A percentile compares a stretch with the other conserved stretches of the same genome.
Evolutionary conservation across 768 basidiomycete species (phyloP).

Genomic region (Rhizopogon vesiculosus): DNA sequence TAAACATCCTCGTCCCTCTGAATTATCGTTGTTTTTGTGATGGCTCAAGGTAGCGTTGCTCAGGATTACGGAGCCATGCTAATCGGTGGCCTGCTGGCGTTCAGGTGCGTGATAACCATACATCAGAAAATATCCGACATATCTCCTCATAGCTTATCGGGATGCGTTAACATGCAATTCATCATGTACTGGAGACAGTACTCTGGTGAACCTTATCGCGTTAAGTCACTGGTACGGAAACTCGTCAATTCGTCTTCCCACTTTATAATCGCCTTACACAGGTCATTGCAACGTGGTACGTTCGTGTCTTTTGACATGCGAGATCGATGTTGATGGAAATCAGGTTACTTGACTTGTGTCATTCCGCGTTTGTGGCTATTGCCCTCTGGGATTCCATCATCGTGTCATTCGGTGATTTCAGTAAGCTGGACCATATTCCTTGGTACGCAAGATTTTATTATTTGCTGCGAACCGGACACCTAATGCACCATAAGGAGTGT

Average conservation of each 20-base stretch:
- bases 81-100: constrained; percentile 17
- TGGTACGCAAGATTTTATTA: constrained; percentile 10
- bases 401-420: constrained; percentile 9
- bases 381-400: constrained; percentile 21
- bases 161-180: constrained; percentile 21
- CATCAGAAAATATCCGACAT: neutral
- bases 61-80: constrained; percentile 14
- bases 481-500: constrained; percentile 15
- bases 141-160: constrained; percentile 14
- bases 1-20: too few relatives aligned
- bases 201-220: constrained; percentile 10
- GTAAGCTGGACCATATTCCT: constrained; percentile 9
- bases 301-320: neutral
- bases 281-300: constrained; percentile 17
- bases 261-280: neutral
- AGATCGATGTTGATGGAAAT: neutral
- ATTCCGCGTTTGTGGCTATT: constrained; percentile 15
- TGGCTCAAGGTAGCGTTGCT: constrained; percentile 1
- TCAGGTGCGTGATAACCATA: constrained; percentile 6
- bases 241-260: neutral
- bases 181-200: constrained; percentile 16
- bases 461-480: neutral
- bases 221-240: constrained; percentile 12
- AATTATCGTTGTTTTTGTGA: neutral
- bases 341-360: constrained; percentile 19